Conservation (phyloP, 2,329 filamentous ascomycete species). For the Aureobasidium sp. region DNA sequence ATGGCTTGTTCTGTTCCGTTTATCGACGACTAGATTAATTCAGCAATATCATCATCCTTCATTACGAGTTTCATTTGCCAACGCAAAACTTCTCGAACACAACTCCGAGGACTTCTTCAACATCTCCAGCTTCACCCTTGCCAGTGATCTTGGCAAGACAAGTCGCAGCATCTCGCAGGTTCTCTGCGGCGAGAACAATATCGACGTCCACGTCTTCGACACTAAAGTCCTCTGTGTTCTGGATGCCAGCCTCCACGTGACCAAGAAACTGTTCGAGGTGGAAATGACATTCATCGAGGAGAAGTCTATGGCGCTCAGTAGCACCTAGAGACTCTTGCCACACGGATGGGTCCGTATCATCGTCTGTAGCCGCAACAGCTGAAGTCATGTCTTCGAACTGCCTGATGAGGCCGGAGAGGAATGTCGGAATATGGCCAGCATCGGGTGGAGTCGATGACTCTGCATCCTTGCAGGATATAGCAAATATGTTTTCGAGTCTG, state of each 20-base stretch:
- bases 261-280: conserved; percentile 79
- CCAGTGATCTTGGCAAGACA: conserved; percentile 91
- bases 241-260: conserved; percentile 48
- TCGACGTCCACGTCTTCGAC: conserved; percentile 65
- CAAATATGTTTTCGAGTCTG: conserved; percentile 53
- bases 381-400: conserved; percentile 78
- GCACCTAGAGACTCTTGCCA: conserved; percentile 90
- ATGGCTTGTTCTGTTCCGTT: no score
- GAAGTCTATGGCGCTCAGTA: conserved; percentile 87
- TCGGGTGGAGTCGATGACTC: neutral
- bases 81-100: conserved; percentile 88
- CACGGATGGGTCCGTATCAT: conserved; percentile 63
- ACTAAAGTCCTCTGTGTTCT: conserved; percentile 16
- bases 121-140: conserved; percentile 84
- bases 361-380: conserved; percentile 37
- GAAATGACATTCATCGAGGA: conserved; percentile 76
- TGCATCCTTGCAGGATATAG: conserved; percentile 73
- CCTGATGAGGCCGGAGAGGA: conserved; percentile 72
- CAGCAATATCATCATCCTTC: neutral
- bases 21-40: no score
- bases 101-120: conserved; percentile 95
- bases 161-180: conserved; percentile 82
- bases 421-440: conserved; percentile 66
- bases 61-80: conserved; percentile 35
- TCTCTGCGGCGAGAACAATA: conserved; percentile 91